Percentiles rank a stretch among this genome's conserved stretches.
These are phyloP conservation scores for Globisporangium paddicum DNA, from an alignment of 352 stramenopile species.

Conservation along the genomic window DNA sequence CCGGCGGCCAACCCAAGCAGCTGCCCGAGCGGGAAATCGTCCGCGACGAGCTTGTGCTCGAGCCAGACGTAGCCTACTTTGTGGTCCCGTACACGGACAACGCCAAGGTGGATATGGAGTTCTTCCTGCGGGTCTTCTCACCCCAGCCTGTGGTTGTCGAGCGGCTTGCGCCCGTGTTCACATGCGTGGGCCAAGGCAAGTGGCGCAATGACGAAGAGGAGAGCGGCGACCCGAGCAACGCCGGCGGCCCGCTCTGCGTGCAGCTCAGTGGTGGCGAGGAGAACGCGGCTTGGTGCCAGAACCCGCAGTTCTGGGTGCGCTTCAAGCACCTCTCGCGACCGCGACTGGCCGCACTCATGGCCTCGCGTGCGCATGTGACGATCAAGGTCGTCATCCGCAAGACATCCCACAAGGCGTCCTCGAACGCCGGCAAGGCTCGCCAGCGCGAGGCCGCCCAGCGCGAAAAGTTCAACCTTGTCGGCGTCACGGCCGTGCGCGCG, in stretches of 20 bases:
- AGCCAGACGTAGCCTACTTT: constrained; percentile 69
- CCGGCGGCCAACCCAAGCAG: constrained; percentile 19
- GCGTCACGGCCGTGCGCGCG: constrained; percentile 45
- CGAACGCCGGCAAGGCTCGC: constrained; percentile 33
- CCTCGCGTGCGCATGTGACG: constrained; percentile 39
- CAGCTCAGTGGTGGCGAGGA: constrained; percentile 38
- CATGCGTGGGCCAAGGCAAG: constrained; percentile 55
- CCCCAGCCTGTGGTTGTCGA: constrained; percentile 70
- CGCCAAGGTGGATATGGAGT: constrained; percentile 85
- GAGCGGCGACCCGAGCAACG: constrained; percentile 49
- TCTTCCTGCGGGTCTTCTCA: constrained; percentile 86
- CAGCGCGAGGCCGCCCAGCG: constrained; percentile 46
- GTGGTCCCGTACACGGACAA: constrained; percentile 82
- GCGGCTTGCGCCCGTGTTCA: constrained; percentile 59
- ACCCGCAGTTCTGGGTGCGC: constrained; percentile 86
- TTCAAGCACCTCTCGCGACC: constrained; percentile 23
- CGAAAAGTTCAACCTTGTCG: constrained; percentile 58
- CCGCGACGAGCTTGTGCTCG: constrained; percentile 66
- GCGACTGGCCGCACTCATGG: constrained; percentile 24
- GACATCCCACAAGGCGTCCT: constrained; percentile 46
- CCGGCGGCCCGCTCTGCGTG: constrained; percentile 69
- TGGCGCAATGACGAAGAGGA: constrained; percentile 49
- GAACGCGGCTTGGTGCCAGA: constrained; percentile 79
- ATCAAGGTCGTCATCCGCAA: constrained; percentile 73
- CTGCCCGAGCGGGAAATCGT: constrained; percentile 78